Base-by-base conservation (phyloP, 148 eudicot species). In the Vaccinium myrtillus region DNA sequence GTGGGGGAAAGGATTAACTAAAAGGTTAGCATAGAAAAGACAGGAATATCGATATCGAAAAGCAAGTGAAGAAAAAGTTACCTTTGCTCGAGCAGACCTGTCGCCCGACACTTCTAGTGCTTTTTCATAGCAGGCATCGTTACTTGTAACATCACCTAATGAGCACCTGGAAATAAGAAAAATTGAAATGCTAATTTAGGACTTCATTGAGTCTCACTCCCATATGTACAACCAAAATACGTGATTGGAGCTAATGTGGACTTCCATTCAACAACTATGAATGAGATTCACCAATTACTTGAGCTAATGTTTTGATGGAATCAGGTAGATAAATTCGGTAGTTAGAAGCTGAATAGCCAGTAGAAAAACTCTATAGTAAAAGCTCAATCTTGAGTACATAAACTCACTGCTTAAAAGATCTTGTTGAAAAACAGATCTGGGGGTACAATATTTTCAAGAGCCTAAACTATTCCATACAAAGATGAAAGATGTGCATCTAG, bases 31-130 rank as follows among this genome's bases (percentile, higher is more conserved):
- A n/a, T 6, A 11, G n/a, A 71, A 30, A 55, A 70, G 48, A 80
- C 18, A 6, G 10, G 51, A 36, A 16, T 8, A 46, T 30, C 13
- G 32, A 43, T 81, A 58, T 8, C 8, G 43, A 54, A 78, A 58
- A 56, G 8, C 50, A 85, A 84, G 81, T 25, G 80, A 8, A 77
- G 79, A 85, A 58, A 27, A 69, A 77, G 78, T 84, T 63, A 94
- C 98, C 95, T 92, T 93, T 75, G 99, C 99, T 87, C 99, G 92
- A 61, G 93, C 92, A 84, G 96, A 97, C 82, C 91, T 91, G 82
- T 91, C 86, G 48, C 91, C 92, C 54, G 99, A 95, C 63, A 97
- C 95, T 89, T 92, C 93, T 63, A 95, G 89, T 74, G 98, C 99
- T 89, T 94, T 95, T 88, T 91, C 88, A 80, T 91, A 97, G 88